phyloP scores from a whole-genome alignment of 2,329 filamentous ascomycete species.

The Elsinoe batatas region DNA sequence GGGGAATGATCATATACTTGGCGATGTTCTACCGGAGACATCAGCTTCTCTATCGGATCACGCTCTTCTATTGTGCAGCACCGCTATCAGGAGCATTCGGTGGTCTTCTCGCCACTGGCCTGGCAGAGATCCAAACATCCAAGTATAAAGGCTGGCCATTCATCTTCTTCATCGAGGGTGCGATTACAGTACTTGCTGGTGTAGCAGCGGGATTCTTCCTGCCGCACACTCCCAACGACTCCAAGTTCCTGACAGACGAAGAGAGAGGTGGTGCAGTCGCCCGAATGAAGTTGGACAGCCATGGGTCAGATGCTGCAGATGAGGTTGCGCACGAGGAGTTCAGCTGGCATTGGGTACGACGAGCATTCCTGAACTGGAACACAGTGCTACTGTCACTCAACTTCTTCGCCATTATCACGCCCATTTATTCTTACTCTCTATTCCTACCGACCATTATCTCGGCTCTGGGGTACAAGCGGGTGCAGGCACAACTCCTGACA shows the following conservation, averaged over 20 bases:
- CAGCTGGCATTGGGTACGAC: constrained; percentile 20
- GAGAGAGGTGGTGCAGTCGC: constrained; percentile 20
- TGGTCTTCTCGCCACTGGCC: constrained; percentile 33
- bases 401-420: constrained; percentile 20
- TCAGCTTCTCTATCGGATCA: constrained; percentile 32
- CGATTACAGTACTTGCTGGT: constrained; percentile 47
- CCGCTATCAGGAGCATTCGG: constrained; percentile 34
- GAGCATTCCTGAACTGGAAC: constrained; percentile 20
- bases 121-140: constrained; percentile 30
- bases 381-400: constrained; percentile 19
- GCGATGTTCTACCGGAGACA: constrained; percentile 35
- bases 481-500: constrained; percentile 30
- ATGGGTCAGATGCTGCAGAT: constrained; percentile 16
- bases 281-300: constrained; percentile 23
- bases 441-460: constrained; percentile 39
- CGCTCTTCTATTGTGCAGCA: constrained; percentile 28
- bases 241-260: constrained; percentile 26
- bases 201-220: constrained; percentile 46
- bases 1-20: constrained; percentile 29
- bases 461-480: constrained; percentile 32
- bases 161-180: constrained; percentile 41
- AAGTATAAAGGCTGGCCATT: constrained; percentile 33
- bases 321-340: constrained; percentile 19
- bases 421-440: constrained; percentile 36
- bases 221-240: constrained; percentile 43